phyloP scores from a whole-genome alignment of 2,329 filamentous ascomycete genomes.

The Talaromyces sp. region DNA sequence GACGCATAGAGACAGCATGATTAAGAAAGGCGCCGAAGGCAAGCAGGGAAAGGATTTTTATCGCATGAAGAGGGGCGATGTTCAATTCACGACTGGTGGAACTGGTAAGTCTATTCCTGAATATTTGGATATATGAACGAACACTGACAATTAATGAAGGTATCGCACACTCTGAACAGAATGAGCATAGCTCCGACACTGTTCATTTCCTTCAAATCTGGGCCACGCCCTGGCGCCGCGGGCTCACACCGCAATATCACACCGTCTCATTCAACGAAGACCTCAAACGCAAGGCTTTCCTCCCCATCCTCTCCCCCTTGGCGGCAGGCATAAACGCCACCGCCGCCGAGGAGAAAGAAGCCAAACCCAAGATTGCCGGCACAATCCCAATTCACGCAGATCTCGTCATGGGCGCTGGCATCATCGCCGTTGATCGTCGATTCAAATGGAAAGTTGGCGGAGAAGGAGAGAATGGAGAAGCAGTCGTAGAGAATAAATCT shows the following conservation, averaged over 20 bases:
- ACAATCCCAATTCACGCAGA: slow-evolving; percentile 83
- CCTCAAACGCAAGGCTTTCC: slow-evolving; percentile 66
- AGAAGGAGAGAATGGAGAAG: slow-evolving; percentile 10
- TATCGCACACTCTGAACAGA: slow-evolving; percentile 78
- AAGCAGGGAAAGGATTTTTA: slow-evolving; percentile 61
- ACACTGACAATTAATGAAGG: slow-evolving; percentile 33
- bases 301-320: slow-evolving; percentile 72
- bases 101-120: slow-evolving; percentile 49
- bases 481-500: slow-evolving; percentile 38
- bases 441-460: slow-evolving; percentile 72
- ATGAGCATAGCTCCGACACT: slow-evolving; percentile 58
- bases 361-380: slow-evolving; percentile 58
- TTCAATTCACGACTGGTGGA: slow-evolving; percentile 88
- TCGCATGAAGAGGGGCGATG: slow-evolving; percentile 72
- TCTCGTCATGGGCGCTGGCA: slow-evolving; percentile 74
- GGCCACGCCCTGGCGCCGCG: slow-evolving; percentile 72
- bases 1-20: slow-evolving; percentile 83
- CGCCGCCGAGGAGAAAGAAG: slow-evolving; percentile 60
- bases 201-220: slow-evolving; percentile 89
- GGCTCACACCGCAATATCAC: slow-evolving; percentile 72
- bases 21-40: slow-evolving; percentile 64
- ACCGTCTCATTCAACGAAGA: slow-evolving; percentile 70
- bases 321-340: slow-evolving; percentile 63
- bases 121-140: neutral
- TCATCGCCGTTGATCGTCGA: slow-evolving; percentile 61